Percentiles rank a stretch among this genome's conserved stretches.
Evolutionary conservation across 352 stramenopile genomes (phyloP).

Genomic region (Albugo laibachii): DNA sequence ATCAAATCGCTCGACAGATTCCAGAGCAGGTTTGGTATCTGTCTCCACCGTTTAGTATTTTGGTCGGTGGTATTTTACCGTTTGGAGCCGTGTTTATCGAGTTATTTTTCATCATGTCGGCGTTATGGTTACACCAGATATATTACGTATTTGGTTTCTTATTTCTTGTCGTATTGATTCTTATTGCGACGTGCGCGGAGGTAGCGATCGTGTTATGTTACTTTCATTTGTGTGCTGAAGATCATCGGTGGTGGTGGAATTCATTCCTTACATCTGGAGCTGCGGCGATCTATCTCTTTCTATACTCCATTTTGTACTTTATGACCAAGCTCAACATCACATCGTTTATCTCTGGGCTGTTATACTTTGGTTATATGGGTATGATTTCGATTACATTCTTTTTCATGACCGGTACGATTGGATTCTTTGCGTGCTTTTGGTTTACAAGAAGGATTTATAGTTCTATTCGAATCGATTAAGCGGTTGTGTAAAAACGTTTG

Average conservation of each 20-base stretch:
- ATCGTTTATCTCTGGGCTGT: constrained; percentile 76
- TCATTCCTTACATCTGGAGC: constrained; percentile 92
- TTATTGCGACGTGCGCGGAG: constrained; percentile 94
- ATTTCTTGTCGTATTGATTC: constrained; percentile 95
- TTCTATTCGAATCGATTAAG: constrained; percentile 87
- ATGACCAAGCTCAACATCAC: constrained; percentile 96
- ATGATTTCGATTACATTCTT: constrained; percentile 95
- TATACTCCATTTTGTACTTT: constrained; percentile 99
- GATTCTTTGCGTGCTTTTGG: constrained; percentile 95
- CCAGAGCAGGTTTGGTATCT: constrained; percentile 94
- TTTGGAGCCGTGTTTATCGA: constrained; percentile 99
- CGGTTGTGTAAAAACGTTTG: too few species aligned
- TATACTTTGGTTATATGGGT: constrained; percentile 99
- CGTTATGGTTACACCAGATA: constrained; percentile 97
- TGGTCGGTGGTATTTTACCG: constrained; percentile 94
- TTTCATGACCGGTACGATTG: constrained; percentile 91
- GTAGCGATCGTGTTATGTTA: constrained; percentile 99
- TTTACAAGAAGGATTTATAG: constrained; percentile 99
- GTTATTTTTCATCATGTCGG: constrained; percentile 99
- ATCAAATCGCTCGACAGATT: constrained; percentile 82
- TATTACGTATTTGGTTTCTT: constrained; percentile 99
- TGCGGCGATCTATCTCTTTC: constrained; percentile 93
- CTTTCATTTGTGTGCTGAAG: constrained; percentile 98
- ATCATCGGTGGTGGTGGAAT: constrained; percentile 98
- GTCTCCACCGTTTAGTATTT: constrained; percentile 83